Base-by-base conservation (phyloP, 805 yeast genomes). In the Wickerhamiella spandovensis region DNA sequence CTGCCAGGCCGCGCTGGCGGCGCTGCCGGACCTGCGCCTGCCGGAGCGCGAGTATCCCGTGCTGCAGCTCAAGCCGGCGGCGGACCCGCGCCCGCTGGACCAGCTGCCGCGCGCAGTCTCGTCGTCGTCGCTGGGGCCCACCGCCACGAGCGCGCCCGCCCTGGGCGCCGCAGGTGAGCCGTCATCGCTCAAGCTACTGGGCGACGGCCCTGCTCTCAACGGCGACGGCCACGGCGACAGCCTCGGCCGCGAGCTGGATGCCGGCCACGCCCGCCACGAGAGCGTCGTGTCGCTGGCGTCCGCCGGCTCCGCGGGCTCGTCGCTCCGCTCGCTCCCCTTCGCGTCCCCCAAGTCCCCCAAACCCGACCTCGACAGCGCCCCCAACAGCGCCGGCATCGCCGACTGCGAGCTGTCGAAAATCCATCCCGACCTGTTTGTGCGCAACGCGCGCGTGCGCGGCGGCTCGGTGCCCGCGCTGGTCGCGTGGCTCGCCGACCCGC, bases 381-480 rank as follows among this genome's bases (percentile, higher is more conserved):
- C 24, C 24, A n/a, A 37, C 21, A n/a, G 41, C 41, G 41, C 20
- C 41, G 25, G 35, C 35, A 12, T 28, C 32, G 15, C 12, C 15
- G 32, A 28, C 12, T 28, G 32, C 15, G 22, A 18, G 30, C 35
- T 48, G 32, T 21, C 37, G 7, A 38, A 44, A 2, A n/a, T 48
- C 18, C 46, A 44, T 23, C 43, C 49, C 10, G 59, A 52, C 24
- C 51, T 59, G 6, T 44, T 57, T 13, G 22, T 55, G 37, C 53
- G 57, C n/a, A 53, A 54, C 23, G 65, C 58, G 21, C 45, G 50
- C 21, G 57, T 66, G 4, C 58, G 64, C 3, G 70, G 66, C 5
- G 70, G 67, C 7, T 56, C 70, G 1, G 42, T 65, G n/a, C 55
- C 55, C 21, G 65, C 62, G 5, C 50, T 66, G 8, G 52, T 67